phyloP scores from a whole-genome alignment of 2,329 filamentous ascomycete genomes.

The Xylariaceae sp. region DNA sequence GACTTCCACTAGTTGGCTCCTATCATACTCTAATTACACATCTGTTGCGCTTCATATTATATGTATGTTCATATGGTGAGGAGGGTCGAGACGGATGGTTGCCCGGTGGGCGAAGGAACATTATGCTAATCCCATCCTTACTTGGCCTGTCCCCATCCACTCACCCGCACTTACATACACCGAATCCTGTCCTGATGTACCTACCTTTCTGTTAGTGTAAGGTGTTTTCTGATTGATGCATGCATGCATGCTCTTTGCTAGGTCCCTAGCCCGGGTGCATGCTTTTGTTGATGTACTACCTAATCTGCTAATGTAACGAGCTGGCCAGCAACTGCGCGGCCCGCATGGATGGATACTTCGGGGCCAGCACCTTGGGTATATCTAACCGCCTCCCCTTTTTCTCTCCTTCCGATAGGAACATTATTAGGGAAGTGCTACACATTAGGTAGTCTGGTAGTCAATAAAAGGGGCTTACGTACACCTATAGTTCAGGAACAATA shows the following conservation, averaged over 20 bases:
- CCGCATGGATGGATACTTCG: background rate
- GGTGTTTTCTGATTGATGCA: too few relatives aligned
- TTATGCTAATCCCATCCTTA: background rate
- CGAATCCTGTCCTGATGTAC: background rate
- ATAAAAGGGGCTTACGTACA: background rate
- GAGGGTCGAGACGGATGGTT: background rate
- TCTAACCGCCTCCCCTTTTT: constrained; percentile 5
- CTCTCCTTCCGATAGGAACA: background rate
- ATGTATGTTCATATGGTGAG: background rate
- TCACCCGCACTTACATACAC: too few relatives aligned
- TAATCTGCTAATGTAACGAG: too few relatives aligned
- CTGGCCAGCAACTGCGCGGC: too few relatives aligned
- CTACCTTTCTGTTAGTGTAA: too few relatives aligned
- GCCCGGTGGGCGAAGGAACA: background rate
- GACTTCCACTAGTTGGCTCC: background rate
- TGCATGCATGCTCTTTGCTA: too few relatives aligned
- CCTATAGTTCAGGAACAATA: background rate
- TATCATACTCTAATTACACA: background rate
- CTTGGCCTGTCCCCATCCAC: too few relatives aligned
- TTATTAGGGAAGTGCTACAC: background rate
- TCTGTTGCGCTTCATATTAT: background rate
- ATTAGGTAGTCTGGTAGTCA: too few relatives aligned
- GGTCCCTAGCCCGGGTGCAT: too few relatives aligned
- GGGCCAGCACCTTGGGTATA: background rate
- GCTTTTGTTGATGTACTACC: too few relatives aligned